phyloP scores from a whole-genome alignment of 257 asterid species.

The Gentiana macrophylla region DNA sequence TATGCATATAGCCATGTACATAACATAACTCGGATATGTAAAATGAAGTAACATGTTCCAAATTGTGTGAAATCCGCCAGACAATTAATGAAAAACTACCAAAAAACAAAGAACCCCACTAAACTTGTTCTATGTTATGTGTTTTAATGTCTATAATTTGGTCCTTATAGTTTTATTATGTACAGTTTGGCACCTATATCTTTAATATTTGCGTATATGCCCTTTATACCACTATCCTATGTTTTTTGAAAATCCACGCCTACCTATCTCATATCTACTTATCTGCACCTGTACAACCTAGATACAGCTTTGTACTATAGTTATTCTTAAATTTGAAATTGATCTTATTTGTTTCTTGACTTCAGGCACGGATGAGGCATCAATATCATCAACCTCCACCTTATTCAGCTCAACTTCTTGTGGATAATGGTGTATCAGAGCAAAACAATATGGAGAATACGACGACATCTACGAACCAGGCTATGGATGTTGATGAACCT shows the following conservation, averaged over 20 bases:
- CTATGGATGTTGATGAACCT: slow-evolving; percentile 26
- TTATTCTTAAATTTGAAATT: background rate
- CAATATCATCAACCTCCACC: slow-evolving; percentile 29
- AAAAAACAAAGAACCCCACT: no score
- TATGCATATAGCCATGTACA: no score
- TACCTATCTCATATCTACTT: no score
- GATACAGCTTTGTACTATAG: no score
- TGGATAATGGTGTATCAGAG: slow-evolving; percentile 21
- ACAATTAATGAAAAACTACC: no score
- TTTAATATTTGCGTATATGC: background rate
- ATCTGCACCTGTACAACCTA: no score
- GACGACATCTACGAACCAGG: slow-evolving; percentile 12
- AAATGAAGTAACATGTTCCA: no score
- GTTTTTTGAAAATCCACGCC: background rate
- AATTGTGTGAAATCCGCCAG: no score
- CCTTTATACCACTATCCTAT: background rate
- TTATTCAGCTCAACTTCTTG: slow-evolving; percentile 23
- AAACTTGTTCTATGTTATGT: background rate
- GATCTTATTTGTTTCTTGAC: background rate
- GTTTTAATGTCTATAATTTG: no score
- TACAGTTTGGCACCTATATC: no score
- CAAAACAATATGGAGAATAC: slow-evolving; percentile 24
- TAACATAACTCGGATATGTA: no score
- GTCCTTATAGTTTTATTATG: no score
- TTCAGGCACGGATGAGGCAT: slow-evolving; percentile 44